Conservation (phyloP, 495 filamentous ascomycete genomes). For the Mytilinidion resinicola region DNA sequence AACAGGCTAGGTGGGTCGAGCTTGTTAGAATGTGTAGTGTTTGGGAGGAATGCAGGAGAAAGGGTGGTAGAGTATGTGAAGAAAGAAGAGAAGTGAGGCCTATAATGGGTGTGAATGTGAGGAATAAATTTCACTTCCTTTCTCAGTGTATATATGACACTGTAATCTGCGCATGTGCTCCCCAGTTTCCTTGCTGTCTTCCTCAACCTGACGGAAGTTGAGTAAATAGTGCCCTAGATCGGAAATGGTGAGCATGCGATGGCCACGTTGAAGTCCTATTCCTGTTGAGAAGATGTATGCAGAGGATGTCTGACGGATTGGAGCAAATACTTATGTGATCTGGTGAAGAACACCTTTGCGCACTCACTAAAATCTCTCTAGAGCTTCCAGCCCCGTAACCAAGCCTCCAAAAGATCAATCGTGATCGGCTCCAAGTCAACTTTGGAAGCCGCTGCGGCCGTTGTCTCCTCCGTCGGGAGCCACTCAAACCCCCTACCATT, state of each 20-base stretch:
- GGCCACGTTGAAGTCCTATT: too few relatives aligned
- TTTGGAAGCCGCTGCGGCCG: neutral
- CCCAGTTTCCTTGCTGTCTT: too few relatives aligned
- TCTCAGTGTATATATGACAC: too few relatives aligned
- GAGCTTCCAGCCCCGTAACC: neutral
- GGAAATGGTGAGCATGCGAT: too few relatives aligned
- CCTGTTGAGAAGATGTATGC: too few relatives aligned
- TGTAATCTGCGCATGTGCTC: too few relatives aligned
- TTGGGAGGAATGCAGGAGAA: slow-evolving; percentile 50
- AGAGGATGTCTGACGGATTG: too few relatives aligned
- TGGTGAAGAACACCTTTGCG: too few relatives aligned
- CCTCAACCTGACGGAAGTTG: too few relatives aligned
- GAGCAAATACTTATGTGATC: too few relatives aligned
- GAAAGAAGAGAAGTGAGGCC: neutral
- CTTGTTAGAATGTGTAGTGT: slow-evolving; percentile 53
- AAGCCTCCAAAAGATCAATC: neutral
- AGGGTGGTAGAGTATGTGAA: slow-evolving; percentile 29
- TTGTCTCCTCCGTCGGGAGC: neutral
- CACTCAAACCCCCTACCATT: neutral
- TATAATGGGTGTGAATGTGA: neutral
- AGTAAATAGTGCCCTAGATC: too few relatives aligned
- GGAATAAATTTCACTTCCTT: too few relatives aligned
- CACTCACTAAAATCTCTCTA: neutral
- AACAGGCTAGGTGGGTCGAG: slow-evolving; percentile 49
- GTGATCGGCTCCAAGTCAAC: neutral